Base-by-base conservation (phyloP, 805 yeast genomes). In the Ogataea neopini region DNA sequence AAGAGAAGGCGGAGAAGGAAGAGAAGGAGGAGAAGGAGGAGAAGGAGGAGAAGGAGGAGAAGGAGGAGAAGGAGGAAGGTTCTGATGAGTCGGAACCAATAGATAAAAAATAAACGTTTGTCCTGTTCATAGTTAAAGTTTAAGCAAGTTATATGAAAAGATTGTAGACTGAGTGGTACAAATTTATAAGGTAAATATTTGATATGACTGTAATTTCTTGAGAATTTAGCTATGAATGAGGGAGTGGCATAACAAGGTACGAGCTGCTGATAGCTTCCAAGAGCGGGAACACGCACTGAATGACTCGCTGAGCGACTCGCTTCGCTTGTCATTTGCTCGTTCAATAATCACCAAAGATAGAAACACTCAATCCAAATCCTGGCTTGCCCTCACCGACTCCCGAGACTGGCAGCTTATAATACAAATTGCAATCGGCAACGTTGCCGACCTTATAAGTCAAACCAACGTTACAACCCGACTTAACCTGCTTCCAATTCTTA, bases 351-450 rank as follows among this genome's bases (percentile, higher is more conserved):
- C 57, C 62, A 43, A 43, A 53, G 15, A 65, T 43, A 9, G 64
- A 48, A 25, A 64, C 58, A 42, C 58, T 56, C 45, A 65, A 56
- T 3, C 61, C 69, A 23, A 86, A 63, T 0, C 91, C 91, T 51
- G 73, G 59, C 4, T 71, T 64, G 55, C 81, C 88, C 34, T 70
- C 66, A 4, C 67, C 64, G 49, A 78, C 77, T 0, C 77, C 73
- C 6, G 77, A 72, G 20, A 86, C 52, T 1, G 92, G 92, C 36
- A 83, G 58, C 3, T 81, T 76, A 47, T 84, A 76, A 57, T 81
- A 82, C 43, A 86, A 71, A 59, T 85, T 88, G 57, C 86, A 80
- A 44, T 86, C 69, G 1, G 89, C 88, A 39, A 48, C 55, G 14
- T 76, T 74, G 6, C 86, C 84, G 52, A 81, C 85, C 42, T 76